These are phyloP conservation scores for Penicillium pancosmium DNA, from an alignment of 495 filamentous ascomycete species.

Conservation along the genomic window DNA sequence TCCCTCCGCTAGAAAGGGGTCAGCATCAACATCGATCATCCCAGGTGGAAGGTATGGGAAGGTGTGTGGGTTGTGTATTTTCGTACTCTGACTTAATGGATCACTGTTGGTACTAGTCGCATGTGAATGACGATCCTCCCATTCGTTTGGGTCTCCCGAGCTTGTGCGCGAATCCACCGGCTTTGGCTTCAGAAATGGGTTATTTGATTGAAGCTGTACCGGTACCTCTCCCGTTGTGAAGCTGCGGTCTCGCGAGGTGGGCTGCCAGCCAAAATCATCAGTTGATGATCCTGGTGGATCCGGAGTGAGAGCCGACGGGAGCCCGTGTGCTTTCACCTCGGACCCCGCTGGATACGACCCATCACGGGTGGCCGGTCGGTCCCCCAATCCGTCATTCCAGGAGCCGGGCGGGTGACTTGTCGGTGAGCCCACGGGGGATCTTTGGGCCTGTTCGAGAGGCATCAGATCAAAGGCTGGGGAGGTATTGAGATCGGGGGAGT, in stretches of 20 bases:
- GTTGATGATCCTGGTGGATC: conserved; percentile 27
- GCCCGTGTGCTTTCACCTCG: conserved; percentile 17
- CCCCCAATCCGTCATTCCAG: conserved; percentile 39
- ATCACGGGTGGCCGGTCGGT: conserved; percentile 21
- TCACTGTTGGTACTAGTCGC: conserved; percentile 29
- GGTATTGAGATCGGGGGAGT: conserved; percentile 47
- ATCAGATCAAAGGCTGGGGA: conserved; percentile 49
- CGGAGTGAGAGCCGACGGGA: conserved; percentile 32
- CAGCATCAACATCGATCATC: conserved; percentile 10
- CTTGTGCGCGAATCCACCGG: conserved; percentile 22
- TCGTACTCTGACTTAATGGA: conserved; percentile 39
- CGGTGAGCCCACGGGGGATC: conserved; percentile 41
- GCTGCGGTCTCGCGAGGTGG: conserved; percentile 10
- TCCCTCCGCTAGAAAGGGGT: conserved; percentile 38
- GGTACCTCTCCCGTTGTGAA: conserved; percentile 31
- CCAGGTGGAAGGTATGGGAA: not conserved
- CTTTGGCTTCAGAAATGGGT: conserved; percentile 45
- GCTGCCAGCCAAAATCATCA: conserved; percentile 28
- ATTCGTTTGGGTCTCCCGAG: conserved; percentile 27
- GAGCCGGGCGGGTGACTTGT: conserved; percentile 33
- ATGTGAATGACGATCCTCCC: conserved; percentile 29
- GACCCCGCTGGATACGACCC: conserved; percentile 13
- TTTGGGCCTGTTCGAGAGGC: conserved; percentile 48
- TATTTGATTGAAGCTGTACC: conserved; percentile 46
- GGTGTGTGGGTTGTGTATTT: not conserved